Evolutionary conservation across 306 rosid species (phyloP).

Genomic region (Rubus parviflorus): DNA sequence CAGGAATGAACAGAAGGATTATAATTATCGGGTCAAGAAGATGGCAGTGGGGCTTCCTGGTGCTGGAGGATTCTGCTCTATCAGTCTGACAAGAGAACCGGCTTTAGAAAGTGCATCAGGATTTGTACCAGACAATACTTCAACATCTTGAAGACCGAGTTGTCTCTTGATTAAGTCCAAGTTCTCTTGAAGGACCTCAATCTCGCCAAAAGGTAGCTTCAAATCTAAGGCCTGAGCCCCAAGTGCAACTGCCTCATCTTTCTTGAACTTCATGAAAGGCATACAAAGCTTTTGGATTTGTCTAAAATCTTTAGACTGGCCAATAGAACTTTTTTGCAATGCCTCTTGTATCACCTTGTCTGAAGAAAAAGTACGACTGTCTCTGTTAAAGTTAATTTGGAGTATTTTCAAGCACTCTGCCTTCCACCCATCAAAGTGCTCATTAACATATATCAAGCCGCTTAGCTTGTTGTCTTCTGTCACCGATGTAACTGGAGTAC

Average conservation of each 20-base stretch:
- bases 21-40: slow-evolving; percentile 31
- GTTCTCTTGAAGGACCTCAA: slow-evolving; percentile 80
- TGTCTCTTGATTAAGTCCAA: slow-evolving; percentile 82
- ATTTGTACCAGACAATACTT: slow-evolving; percentile 61
- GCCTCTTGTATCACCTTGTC: slow-evolving; percentile 65
- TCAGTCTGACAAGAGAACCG: slow-evolving; percentile 55
- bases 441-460: slow-evolving; percentile 75
- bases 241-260: slow-evolving; percentile 65
- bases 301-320: slow-evolving; percentile 57
- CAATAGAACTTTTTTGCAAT: slow-evolving; percentile 55
- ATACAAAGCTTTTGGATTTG: slow-evolving; percentile 71
- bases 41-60: slow-evolving; percentile 91
- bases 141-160: slow-evolving; percentile 67
- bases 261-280: slow-evolving; percentile 90
- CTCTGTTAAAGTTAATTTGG: slow-evolving; percentile 45
- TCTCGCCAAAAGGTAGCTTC: slow-evolving; percentile 85
- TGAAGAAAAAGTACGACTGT: slow-evolving; percentile 46
- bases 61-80: slow-evolving; percentile 74
- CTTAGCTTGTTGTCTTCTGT: slow-evolving; percentile 47
- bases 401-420: slow-evolving; percentile 79
- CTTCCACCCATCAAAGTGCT: slow-evolving; percentile 85
- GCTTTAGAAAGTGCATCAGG: slow-evolving; percentile 60
- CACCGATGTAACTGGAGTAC: slow-evolving; percentile 42
- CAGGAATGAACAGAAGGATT: neutral
- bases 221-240: slow-evolving; percentile 77